Base-by-base conservation (phyloP, 225 moss, liverwort and hornwort genomes). In the Physcomitrium patens region DNA sequence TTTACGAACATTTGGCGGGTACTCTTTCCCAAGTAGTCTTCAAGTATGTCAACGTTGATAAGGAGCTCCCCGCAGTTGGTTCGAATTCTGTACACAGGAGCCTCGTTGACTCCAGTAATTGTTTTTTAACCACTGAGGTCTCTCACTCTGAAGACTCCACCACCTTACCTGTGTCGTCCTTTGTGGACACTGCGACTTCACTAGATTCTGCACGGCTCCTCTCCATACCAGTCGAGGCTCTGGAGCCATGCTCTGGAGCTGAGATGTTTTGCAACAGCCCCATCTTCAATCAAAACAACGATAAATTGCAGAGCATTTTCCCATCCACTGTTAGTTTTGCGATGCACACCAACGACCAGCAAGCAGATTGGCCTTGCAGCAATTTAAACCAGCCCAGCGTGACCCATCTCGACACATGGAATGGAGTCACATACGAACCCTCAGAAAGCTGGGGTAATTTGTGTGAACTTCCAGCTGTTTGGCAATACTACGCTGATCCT, bases 381-480 rank as follows among this genome's bases (percentile, higher is more conserved):
- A 10, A 70, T 37, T 37, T 37, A 7, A 37, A 4, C 4, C 31
- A 37, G 31, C 7, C 31, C 31, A 37, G 7, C 5, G 2, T 37
- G 31, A 46, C 78, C 22, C 68, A 60, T 73, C 73, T 73, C 31
- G 61, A 72, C 1, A 67, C 78, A 1, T 62, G 61, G 37, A 37
- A 37, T 37, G 31, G 7, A 37, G 5, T 37, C 31, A 63, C 72
- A 16, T 57, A 50, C 12, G 73, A 70, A 17, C 41, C 72, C 12
- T 48, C 75, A 2, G 81, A 85, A 49, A 86, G 72, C 64, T 86
- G 86, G 86, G 78, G 83, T 72, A 80, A 72, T 56, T 65, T 86
- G 71, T 86, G 80, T 13, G 87, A 87, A 75, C 73, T 84, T 27
- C 87, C 87, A 1, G 87, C 87, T 12, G 82, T 70, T 13, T 87